Base-by-base conservation (phyloP, 371 early-diverging fungal species). In the Apophysomyces ossiformis region DNA sequence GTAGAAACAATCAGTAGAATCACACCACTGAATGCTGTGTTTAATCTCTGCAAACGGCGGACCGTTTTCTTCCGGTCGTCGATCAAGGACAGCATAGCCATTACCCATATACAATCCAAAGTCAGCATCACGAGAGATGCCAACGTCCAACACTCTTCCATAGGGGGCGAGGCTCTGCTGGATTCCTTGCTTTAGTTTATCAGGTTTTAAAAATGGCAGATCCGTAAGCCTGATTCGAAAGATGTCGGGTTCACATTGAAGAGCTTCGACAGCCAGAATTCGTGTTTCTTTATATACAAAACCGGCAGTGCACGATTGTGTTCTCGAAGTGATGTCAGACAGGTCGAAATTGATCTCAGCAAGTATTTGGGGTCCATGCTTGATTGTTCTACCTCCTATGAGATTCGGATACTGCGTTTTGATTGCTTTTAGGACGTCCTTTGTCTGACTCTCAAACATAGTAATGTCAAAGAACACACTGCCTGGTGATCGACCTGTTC, bases 81-180 rank as follows among this genome's bases (percentile, higher is more conserved):
- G 54, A 50, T 50, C 54, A 11, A 50, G n/a, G 4, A 50, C 21
- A 21, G 54, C 54, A 50, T 50, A 50, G 54, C 54, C 54, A 18
- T 50, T 21, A 21, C 54, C 54, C 54, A 50, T 50, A 21, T 21
- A 50, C 9, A 50, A 21, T 21, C 21, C 54, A 21, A 18, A 7
- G 21, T 50, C 21, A 21, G 8, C 21, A 8, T 50, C 54, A 21
- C n/a, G 21, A 6, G 21, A 18, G 8, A 50, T 21, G 21, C 54
- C 54, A 50, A 21, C 54, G 11, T 50, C 54, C 54, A 50, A 16
- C 0, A 50, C 11, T 50, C 21, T 50, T 26, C 54, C 54, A 50
- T 50, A 50, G 9, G 21, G 16, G 8, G n/a, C n/a, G 21, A 50
- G 54, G 26, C 54, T 50, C 11, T 50, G 9, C 21, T 9, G 4